Evolutionary conservation across 2,329 filamentous ascomycete genomes (phyloP).

Genomic region (Dendrostoma leiphaemia): DNA sequence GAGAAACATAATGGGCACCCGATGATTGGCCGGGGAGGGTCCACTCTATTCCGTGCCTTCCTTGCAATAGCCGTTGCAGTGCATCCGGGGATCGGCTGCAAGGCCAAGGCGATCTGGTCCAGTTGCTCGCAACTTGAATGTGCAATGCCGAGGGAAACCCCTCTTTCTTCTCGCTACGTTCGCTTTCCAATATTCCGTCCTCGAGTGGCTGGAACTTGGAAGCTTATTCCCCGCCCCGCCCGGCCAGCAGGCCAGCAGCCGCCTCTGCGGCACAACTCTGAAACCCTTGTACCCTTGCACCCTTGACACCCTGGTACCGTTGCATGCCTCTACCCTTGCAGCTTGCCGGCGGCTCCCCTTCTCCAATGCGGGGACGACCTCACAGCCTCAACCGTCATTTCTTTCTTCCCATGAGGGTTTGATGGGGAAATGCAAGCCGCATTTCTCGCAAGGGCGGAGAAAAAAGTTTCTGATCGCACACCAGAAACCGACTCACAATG

Average conservation of each 20-base stretch:
- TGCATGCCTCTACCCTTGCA: too few relatives aligned
- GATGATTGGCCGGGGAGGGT: not conserved
- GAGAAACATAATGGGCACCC: not conserved
- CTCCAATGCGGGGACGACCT: conserved; percentile 4
- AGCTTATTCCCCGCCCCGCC: not conserved
- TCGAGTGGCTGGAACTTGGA: not conserved
- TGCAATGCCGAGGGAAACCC: conserved; percentile 7
- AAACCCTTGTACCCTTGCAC: too few relatives aligned
- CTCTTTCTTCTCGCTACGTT: conserved; percentile 3
- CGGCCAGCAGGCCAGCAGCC: too few relatives aligned
- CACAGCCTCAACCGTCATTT: not conserved
- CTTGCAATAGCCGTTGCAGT: not conserved
- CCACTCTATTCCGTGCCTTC: not conserved
- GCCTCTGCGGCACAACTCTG: too few relatives aligned
- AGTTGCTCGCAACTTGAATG: too few relatives aligned
- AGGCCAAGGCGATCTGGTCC: too few relatives aligned
- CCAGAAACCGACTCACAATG: too few relatives aligned
- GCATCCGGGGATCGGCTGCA: not conserved
- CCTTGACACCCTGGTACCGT: too few relatives aligned
- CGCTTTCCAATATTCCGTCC: not conserved
- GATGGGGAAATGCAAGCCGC: not conserved
- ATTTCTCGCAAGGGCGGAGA: not conserved
- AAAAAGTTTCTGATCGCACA: too few relatives aligned
- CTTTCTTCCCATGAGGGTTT: not conserved
- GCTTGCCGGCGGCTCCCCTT: too few relatives aligned